Evolutionary conservation across 2,329 filamentous ascomycete genomes (phyloP), one percentile per base, ranked within the genome.

Genomic region (Xylaria arbuscula): DNA sequence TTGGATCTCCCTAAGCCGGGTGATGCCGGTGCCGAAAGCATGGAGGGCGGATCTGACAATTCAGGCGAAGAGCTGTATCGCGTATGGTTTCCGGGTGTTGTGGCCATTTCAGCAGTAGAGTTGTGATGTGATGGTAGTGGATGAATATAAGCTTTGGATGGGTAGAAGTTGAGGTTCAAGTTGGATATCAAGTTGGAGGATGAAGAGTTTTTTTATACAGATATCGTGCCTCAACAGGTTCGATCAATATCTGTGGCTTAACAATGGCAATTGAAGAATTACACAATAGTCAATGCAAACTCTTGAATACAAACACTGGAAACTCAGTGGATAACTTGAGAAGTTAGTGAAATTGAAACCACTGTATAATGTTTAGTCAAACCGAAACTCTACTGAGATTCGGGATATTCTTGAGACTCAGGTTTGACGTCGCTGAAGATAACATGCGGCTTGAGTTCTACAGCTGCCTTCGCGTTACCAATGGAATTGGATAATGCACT

Each of bases 31-130:
- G 72, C 76, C 10, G 77, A 78, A 19, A 78, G 66, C 69, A 77
- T 74, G 22, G 77, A 78, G 36, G 77, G 77, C 19, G 77, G 77
- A 60, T 78, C 76, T 45, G 77, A 78, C 53, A 79, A 64, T 38
- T 79, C 77, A 10, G 77, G 77, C 22, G 77, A 79, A 53, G 77
- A 78, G 56, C 76, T 79, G 42, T 73, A 72, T 67, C 77, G 72
- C 56, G 71, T 69, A 53, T 61, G 73, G 57, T 70, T 75, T 66
- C 71, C 69, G 48, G 74, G 69, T 54, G 75, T 58, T 50, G 76
- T 67, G 65, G 72, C 72, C 73, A 76, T 76, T 34, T 60, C 68
- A 64, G 57, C 66, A 64, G 57, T 48, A 45, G 19, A 36, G 42
- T 5, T n/a, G n/a, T 45, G 28, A 15, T 45, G 45, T 34, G 36